Evolutionary conservation across 352 stramenopile species (phyloP), one percentile per base, ranked within the genome.

Genomic region (Phytophthora chlamydospora): DNA sequence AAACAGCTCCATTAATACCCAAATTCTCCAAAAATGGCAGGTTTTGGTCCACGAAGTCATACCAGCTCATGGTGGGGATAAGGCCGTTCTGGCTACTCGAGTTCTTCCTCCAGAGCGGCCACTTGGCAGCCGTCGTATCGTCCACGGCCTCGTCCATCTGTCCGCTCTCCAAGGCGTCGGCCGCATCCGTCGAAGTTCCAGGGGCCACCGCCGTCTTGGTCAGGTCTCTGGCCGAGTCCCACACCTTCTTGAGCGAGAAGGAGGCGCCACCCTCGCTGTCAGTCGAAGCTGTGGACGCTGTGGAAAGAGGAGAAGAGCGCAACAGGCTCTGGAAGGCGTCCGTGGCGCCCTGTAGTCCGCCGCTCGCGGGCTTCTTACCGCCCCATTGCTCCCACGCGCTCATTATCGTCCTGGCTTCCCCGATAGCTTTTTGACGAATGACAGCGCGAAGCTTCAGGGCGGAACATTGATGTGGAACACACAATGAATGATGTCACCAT

Each of bases 301-400:
- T 73, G 6, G 75, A 85, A 12, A 90, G 48, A 24, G 80, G 76
- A 6, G 76, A 87, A 6, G 48, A 62, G n/a, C 73, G 68, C 29
- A 89, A 38, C 1, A 90, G 55, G 32, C 54, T 79, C 34, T 87
- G 67, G 55, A 91, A 85, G 0, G 73, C 78, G 35, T 86, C 76
- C 34, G 78, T 67, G 5, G 78, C 72, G 31, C 55, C 66, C 41
- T 76, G 63, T 2, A 83, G 38, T 12, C 53, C 65, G 41, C 62
- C 54, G 8, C 51, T 52, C 34, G 75, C 49, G 2, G 80, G 75
- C 39, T 80, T 80, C 76, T 90, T 91, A 49, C 66, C 66, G 31
- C 78, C 83, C 83, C 83, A 91, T 64, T 89, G 78, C 54, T 91
- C 83, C 80, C 80, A 90, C 16, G 83, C 80, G 51, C 78, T 88